phyloP scores from a whole-genome alignment of 371 early-diverging fungal species.

The Mortierella sp. region DNA sequence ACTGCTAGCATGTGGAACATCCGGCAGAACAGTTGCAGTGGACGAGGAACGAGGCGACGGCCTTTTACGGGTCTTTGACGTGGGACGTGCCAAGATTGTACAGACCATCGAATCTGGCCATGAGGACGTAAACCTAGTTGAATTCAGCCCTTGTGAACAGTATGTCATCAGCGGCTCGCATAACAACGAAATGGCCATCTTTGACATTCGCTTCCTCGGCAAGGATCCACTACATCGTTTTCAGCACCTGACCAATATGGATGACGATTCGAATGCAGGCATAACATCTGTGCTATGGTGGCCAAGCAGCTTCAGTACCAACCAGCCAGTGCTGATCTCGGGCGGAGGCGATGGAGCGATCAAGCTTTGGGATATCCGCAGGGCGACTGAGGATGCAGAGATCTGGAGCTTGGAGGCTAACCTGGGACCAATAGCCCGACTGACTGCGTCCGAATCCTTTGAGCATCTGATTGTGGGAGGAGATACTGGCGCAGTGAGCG shows the following conservation, averaged over 20 bases:
- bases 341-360: constrained; percentile 53
- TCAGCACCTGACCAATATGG: constrained; percentile 6
- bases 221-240: constrained; percentile 23
- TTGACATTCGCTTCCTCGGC: constrained; percentile 32
- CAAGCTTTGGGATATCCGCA: constrained; percentile 43
- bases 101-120: constrained; percentile 20
- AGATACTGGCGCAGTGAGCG: constrained; percentile 36
- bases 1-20: constrained; percentile 37
- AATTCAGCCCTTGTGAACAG: constrained; percentile 43
- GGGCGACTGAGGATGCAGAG: constrained; percentile 38
- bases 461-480: constrained; percentile 34
- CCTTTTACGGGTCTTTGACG: constrained; percentile 22
- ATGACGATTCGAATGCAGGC: constrained; percentile 24
- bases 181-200: constrained; percentile 39
- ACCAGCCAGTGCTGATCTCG: constrained; percentile 32
- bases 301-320: constrained; percentile 12
- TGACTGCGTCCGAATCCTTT: constrained; percentile 18
- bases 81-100: constrained; percentile 13
- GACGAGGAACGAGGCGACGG: constrained; percentile 48
- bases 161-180: constrained; percentile 41
- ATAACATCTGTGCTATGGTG: constrained; percentile 50
- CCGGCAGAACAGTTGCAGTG: constrained; percentile 21
- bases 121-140: constrained; percentile 45
- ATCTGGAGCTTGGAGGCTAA: constrained; percentile 31
- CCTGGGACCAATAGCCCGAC: constrained; percentile 36